Percentiles rank a stretch among this genome's conserved stretches.
These are phyloP conservation scores for Aspergillus ibericus DNA, from an alignment of 2,329 filamentous ascomycete genomes.

Conservation along the genomic window DNA sequence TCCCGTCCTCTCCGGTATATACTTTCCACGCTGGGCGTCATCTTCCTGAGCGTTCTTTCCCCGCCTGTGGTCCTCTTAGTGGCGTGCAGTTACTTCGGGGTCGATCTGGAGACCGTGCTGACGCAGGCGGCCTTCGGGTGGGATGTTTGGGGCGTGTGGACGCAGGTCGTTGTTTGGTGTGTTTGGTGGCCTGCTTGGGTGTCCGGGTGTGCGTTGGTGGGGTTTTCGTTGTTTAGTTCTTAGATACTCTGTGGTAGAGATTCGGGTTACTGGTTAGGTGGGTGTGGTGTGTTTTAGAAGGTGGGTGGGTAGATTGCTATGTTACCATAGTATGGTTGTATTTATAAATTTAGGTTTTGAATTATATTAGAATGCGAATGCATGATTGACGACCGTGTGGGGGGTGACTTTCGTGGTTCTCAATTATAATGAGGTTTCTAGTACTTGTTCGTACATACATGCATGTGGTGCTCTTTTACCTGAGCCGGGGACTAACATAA, in stretches of 20 bases:
- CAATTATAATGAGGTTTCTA: constrained; percentile 13
- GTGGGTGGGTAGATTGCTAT: background rate
- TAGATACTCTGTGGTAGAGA: background rate
- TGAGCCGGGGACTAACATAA: background rate
- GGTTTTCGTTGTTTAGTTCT: constrained; percentile 33
- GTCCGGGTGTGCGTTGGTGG: constrained; percentile 49
- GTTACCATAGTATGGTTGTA: too few species aligned
- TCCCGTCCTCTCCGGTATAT: constrained; percentile 21
- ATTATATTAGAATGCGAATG: background rate
- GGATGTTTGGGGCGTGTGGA: constrained; percentile 87
- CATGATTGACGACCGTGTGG: background rate
- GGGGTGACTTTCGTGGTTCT: constrained; percentile 8
- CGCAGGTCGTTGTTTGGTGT: constrained; percentile 85
- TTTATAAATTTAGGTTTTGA: background rate
- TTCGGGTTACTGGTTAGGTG: background rate
- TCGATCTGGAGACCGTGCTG: constrained; percentile 60
- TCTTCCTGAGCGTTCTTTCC: constrained; percentile 60
- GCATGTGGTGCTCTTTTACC: constrained; percentile 3
- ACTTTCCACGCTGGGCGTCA: constrained; percentile 42
- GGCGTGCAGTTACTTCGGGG: constrained; percentile 50
- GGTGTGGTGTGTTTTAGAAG: background rate
- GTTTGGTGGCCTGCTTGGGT: constrained; percentile 96
- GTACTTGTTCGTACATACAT: constrained; percentile 18
- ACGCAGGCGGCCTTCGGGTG: constrained; percentile 79
- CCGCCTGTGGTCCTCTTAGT: constrained; percentile 59